These are phyloP conservation scores for Graphiopsis chlorocephala DNA, from an alignment of 2,329 filamentous ascomycete species.

Conservation along the genomic window DNA sequence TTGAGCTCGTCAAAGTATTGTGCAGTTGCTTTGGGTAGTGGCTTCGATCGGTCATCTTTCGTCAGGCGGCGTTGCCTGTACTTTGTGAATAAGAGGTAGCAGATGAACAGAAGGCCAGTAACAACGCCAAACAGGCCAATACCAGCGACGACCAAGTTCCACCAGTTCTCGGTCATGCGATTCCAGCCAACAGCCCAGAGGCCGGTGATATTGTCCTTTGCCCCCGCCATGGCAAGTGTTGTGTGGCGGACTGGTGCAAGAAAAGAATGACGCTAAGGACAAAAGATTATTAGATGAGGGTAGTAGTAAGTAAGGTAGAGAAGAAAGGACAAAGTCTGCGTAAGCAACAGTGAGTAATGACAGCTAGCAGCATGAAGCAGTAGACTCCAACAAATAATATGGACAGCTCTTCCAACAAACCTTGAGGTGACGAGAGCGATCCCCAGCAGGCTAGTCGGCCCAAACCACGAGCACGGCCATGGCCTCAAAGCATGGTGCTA, in stretches of 20 bases:
- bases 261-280: conserved; percentile 3
- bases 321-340: conserved; percentile 3
- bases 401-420: conserved; percentile 6
- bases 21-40: conserved; percentile 6
- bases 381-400: not conserved
- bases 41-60: not conserved
- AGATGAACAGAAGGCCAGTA: conserved; percentile 10
- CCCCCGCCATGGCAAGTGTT: conserved; percentile 12
- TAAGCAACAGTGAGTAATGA: not conserved
- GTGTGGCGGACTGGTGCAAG: not conserved
- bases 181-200: conserved; percentile 35
- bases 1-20: conserved; percentile 16
- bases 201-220: conserved; percentile 6
- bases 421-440: conserved; percentile 1
- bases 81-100: not conserved
- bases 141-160: conserved; percentile 37
- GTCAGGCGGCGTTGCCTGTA: conserved; percentile 3
- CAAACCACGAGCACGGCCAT: conserved; percentile 9
- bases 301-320: conserved; percentile 6
- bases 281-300: not conserved
- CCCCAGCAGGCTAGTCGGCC: conserved; percentile 6
- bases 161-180: conserved; percentile 40
- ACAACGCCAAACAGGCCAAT: conserved; percentile 16
- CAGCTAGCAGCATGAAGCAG: conserved; percentile 2
- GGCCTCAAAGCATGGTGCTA: not conserved